Conservation (phyloP, 108 stramenopile genomes). For the Phaeodactylum tricornutum region DNA sequence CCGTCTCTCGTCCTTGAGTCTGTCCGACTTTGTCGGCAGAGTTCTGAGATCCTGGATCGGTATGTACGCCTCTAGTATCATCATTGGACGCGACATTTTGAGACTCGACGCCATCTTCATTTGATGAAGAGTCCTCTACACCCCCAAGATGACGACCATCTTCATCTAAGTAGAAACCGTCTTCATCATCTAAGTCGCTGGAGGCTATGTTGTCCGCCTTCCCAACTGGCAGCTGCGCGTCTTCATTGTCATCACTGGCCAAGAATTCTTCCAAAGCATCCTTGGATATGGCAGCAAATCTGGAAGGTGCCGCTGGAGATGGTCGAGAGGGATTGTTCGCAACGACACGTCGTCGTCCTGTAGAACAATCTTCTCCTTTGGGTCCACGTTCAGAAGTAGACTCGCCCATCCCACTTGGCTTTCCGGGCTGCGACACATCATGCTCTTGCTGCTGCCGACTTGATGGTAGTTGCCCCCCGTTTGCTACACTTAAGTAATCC, state of each 20-base stretch:
- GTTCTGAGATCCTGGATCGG: no score
- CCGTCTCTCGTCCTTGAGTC: no score
- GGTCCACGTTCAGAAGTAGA: neutral
- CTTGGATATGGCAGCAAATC: slow-evolving; percentile 1
- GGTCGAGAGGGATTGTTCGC: neutral
- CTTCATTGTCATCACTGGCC: slow-evolving; percentile 19
- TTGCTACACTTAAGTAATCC: neutral
- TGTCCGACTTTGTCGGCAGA: no score
- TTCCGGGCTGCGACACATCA: neutral
- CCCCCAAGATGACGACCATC: neutral
- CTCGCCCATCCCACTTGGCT: neutral
- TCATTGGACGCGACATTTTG: neutral
- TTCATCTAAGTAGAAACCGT: neutral
- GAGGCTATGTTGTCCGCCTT: neutral
- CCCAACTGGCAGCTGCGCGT: slow-evolving; percentile 11
- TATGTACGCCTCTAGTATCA: neutral
- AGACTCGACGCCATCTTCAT: neutral
- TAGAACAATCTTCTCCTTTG: neutral
- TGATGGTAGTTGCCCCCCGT: neutral
- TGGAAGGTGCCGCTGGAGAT: neutral
- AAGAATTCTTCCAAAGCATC: slow-evolving; percentile 47
- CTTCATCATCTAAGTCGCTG: neutral
- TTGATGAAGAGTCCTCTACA: neutral
- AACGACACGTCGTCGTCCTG: neutral
- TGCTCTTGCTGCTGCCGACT: slow-evolving; percentile 1